phyloP scores from a whole-genome alignment of 345 rosid genomes.

The Boechera retrofracta region DNA sequence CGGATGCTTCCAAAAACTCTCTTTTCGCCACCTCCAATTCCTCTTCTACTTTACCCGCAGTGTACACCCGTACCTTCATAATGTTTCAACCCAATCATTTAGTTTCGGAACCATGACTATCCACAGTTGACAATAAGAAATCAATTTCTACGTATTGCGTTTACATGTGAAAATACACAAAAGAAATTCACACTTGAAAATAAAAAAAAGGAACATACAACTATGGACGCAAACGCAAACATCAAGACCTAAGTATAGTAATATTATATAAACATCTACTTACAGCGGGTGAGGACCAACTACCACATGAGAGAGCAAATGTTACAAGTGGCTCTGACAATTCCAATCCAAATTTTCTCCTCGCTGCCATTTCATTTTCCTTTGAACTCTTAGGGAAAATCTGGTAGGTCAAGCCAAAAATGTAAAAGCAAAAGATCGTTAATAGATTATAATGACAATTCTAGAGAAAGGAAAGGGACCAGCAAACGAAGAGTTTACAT shows the following conservation, averaged over 20 bases:
- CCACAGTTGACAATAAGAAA: too few species aligned
- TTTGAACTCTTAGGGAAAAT: slow-evolving; percentile 50
- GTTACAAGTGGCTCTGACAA: slow-evolving; percentile 83
- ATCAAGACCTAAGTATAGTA: not conserved
- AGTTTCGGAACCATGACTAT: not conserved
- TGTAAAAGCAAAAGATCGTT: not conserved
- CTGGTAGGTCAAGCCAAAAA: slow-evolving; percentile 19
- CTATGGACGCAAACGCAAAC: not conserved
- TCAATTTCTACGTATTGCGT: too few species aligned
- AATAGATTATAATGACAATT: slow-evolving; percentile 5
- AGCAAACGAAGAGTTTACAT: slow-evolving; percentile 49
- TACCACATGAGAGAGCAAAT: slow-evolving; percentile 88
- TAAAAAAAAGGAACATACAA: too few species aligned
- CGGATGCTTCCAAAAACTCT: slow-evolving; percentile 81
- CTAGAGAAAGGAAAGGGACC: slow-evolving; percentile 17
- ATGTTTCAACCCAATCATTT: not conserved
- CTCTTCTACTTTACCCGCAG: slow-evolving; percentile 64
- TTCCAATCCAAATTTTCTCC: slow-evolving; percentile 72
- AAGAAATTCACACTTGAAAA: too few species aligned
- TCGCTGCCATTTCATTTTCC: slow-evolving; percentile 62
- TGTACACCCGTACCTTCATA: slow-evolving; percentile 74
- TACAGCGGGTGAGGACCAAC: slow-evolving; percentile 98
- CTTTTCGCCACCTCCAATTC: slow-evolving; percentile 74
- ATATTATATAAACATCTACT: slow-evolving; percentile 38
- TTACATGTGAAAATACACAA: too few species aligned